These are phyloP conservation scores for Lenwebbia sp. DNA, from an alignment of 345 rosid species.

Conservation along the genomic window DNA sequence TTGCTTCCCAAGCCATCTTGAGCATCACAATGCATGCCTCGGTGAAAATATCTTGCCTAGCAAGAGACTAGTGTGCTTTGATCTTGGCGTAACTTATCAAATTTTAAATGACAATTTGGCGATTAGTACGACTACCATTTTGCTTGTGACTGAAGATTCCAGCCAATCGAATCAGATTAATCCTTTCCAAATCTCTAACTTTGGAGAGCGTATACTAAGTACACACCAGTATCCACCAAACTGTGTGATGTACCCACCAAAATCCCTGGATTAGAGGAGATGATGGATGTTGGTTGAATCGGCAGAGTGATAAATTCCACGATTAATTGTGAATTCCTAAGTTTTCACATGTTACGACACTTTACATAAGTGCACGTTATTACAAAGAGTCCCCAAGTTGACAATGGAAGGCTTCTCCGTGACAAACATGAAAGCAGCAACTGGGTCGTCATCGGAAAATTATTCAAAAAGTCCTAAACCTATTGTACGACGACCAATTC, in stretches of 20 bases:
- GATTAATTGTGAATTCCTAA: neutral
- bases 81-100: neutral
- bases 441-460: neutral
- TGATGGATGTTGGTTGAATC: neutral
- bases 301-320: neutral
- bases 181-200: neutral
- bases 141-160: neutral
- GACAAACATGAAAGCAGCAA: neutral
- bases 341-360: neutral
- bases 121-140: neutral
- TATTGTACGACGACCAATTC: too few relatives aligned
- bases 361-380: neutral
- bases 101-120: neutral
- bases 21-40: neutral
- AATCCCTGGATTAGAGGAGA: neutral
- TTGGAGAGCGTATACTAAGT: neutral
- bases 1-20: neutral
- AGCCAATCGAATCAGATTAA: neutral
- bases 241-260: neutral
- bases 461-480: neutral
- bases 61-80: neutral
- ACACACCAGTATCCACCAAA: neutral
- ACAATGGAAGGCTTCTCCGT: neutral
- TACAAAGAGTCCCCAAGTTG: neutral
- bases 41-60: neutral